Evolutionary conservation across 2,329 filamentous ascomycete genomes (phyloP), one percentile per base, ranked within the genome.

Genomic region (Thielaviopsis musarum): DNA sequence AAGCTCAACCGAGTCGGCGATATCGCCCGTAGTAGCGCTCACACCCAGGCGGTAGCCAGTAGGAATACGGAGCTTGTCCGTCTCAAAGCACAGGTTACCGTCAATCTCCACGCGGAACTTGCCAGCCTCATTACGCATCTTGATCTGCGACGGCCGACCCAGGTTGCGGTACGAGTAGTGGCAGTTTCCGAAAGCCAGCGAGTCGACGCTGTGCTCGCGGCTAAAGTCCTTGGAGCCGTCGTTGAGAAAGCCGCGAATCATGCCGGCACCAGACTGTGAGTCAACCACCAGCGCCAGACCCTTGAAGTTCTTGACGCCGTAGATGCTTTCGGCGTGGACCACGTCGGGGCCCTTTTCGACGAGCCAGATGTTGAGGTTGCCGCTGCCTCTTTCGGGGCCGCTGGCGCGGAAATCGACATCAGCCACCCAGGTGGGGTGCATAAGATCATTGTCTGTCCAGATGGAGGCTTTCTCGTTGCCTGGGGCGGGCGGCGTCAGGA

Each of bases 291-390:
- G 74, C 38, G 82, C 91, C 65, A 98, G 74, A n/a, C 93, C 93
- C 66, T 97, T 91, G 66, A 95, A 98, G 65, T 81, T 82, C 58
- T 82, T 82, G 10, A 85, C 85, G 0, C 87, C 93, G 73, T 96
- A 95, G 65, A 95, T 82, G 71, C 88, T 94, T 64, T 81, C 79
- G 24, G 83, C 79, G 59, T 83, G 84, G 59, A 95, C 75, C 30
- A 76, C 75, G 62, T 77, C 72, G 65, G 80, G 73, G 34, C 87
- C 86, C 62, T 87, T 79, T 65, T 82, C 83, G 57, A 81, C 84
- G 67, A 94, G 88, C 93, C 93, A 98, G 66, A 98, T 78, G 71
- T 97, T 91, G 65, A 98, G 75, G 72, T 94, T 96, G 55, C 93
- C 93, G 61, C 85, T 83, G 56, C 84, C 89, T 65, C 88, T 78